Evolutionary conservation across 2,329 filamentous ascomycete species (phyloP), one percentile per base, ranked within the genome.

Genomic region (Akanthomyces lecanii): DNA sequence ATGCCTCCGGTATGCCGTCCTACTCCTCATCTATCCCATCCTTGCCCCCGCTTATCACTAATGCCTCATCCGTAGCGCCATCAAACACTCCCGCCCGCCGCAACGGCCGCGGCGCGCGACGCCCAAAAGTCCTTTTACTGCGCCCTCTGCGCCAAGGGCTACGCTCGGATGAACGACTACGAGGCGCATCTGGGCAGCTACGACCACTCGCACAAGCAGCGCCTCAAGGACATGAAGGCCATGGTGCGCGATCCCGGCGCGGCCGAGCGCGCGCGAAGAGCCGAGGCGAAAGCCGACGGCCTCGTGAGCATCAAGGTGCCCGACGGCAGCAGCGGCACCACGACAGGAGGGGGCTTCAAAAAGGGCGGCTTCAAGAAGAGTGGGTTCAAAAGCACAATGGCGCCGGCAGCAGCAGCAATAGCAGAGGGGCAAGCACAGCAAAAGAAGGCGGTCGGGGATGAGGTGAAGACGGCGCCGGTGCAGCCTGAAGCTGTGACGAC

Each of bases 151-250:
- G 87, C 89, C 67, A 98, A 98, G 78, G 94, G 93, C 70, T 99
- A 98, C 77, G 87, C 89, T 1, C 92, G 95, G 62, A 94, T 96
- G 83, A 94, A 96, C 73, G 94, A 98, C 74, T 97, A 96, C 75
- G 94, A 98, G 76, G 89, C 93, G 8, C 95, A 99, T 75, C 90
- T 97, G 63, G 88, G 88, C 66, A 95, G 90, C 70, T 98, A 98
- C 76, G 95, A 98, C 73, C 95, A 99, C 77, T 90, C 91, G 69
- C 95, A 99, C 77, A 93, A 92, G 74, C 92, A 96, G 78, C 89
- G 91, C 56, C 84, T 93, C 64, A 91, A 91, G 76, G 90, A 95
- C 70, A 92, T 94, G 90, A 92, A 92, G 76, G 87, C 90, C 70
- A 89, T 93, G 81, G 87, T 89, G 38, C 86, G 88, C 68, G 88